These are phyloP conservation scores for Neurospora tetrasperma DNA, from an alignment of 495 filamentous ascomycete species.

Conservation along the genomic window DNA sequence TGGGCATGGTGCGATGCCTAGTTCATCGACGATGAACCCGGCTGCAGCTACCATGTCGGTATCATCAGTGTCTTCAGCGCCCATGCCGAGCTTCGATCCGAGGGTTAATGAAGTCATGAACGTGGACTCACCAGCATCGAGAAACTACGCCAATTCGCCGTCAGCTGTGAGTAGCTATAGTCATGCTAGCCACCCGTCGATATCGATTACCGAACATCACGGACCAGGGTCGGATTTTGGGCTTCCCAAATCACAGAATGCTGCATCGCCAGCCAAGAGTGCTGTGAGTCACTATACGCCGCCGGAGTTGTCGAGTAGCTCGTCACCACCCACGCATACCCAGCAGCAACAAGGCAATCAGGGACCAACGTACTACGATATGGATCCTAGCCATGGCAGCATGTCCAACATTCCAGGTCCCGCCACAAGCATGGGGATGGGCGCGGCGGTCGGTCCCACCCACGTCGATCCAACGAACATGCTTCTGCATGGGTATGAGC, in stretches of 20 bases:
- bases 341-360: conserved; percentile 3
- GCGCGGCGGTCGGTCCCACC: conserved; percentile 19
- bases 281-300: conserved; percentile 23
- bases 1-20: conserved; percentile 7
- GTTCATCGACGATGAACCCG: conserved; percentile 27
- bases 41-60: conserved; percentile 9
- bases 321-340: conserved; percentile 28
- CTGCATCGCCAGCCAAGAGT: conserved; percentile 38
- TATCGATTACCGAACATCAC: conserved; percentile 9
- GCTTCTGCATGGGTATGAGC: conserved; percentile 33
- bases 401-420: conserved; percentile 13
- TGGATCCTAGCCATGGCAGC: neutral
- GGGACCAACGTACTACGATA: neutral
- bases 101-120: conserved; percentile 28
- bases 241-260: conserved; percentile 14
- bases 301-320: conserved; percentile 32
- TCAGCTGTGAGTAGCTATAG: conserved; percentile 24
- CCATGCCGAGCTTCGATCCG: conserved; percentile 26
- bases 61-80: conserved; percentile 27
- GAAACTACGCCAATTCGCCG: conserved; percentile 15
- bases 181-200: conserved; percentile 15
- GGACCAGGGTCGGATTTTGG: neutral
- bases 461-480: conserved; percentile 29
- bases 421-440: conserved; percentile 18
- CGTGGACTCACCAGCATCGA: conserved; percentile 19